phyloP scores from a whole-genome alignment of 345 rosid genomes.

The Iberis pinnata region DNA sequence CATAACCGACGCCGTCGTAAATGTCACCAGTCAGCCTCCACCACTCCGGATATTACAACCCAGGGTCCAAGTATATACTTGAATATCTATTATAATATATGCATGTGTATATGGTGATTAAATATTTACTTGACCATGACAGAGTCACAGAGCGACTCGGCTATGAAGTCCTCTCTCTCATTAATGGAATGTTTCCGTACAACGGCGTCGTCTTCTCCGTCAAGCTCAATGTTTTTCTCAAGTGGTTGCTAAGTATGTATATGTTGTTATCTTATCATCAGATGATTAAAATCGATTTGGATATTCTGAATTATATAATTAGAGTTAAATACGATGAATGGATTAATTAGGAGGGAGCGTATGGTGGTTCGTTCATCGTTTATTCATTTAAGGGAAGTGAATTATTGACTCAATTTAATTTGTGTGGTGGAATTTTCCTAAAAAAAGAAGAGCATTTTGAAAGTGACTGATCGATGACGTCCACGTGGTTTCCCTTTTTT shows the following conservation, averaged over 20 bases:
- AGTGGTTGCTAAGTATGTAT: constrained; percentile 26
- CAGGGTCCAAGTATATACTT: constrained; percentile 38
- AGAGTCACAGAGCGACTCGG: constrained; percentile 59
- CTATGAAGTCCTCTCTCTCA: constrained; percentile 45
- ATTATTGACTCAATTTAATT: constrained; percentile 19
- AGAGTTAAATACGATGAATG: no score
- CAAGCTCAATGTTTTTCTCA: constrained; percentile 63
- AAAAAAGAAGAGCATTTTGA: no score
- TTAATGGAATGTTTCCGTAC: constrained; percentile 65
- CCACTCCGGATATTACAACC: constrained; percentile 27
- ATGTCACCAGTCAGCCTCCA: constrained; percentile 40
- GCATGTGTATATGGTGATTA: not conserved
- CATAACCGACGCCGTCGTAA: constrained; percentile 93
- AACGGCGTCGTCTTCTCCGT: constrained; percentile 48
- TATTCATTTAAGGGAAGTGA: constrained; percentile 28
- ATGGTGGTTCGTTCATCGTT: constrained; percentile 34
- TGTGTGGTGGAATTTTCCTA: no score
- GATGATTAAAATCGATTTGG: no score
- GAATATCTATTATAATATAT: not conserved
- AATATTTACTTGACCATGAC: not conserved
- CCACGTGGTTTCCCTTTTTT: no score
- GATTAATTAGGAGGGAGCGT: not conserved
- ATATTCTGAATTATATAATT: no score
- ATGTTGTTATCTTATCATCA: no score
- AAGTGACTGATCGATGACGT: no score